Base-by-base conservation (phyloP, 768 basidiomycete species). In the Kwoniella heveanensis region DNA sequence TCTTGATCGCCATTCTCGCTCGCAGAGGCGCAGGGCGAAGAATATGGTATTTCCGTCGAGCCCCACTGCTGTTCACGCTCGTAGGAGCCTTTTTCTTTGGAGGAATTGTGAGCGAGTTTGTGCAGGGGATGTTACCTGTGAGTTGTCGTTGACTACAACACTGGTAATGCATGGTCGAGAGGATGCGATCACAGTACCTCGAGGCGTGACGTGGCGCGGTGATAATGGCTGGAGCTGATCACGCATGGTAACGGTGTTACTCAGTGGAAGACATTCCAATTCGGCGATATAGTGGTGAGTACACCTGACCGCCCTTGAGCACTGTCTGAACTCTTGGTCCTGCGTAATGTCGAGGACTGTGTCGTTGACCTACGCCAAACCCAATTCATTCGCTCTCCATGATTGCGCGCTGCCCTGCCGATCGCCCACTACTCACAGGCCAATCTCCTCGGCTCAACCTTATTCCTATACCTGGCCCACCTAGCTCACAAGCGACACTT, bases 261-360 rank as follows among this genome's bases (percentile, higher is more conserved):
- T n/a, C 52, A 79, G 78, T 79, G 75, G 75, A 79, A 77, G 54
- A 66, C 65, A 24, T 79, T 79, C 55, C 72, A 79, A 53, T 71
- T 67, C 46, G 70, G 75, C 26, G 78, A 79, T 57, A 69, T 79
- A 39, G 36, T 72, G 2, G 76, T 74, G 29, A 47, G 71, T 67
- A 9, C 6, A 9, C 22, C 49, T 22, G 22, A 29, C n/a, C n/a
- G 9, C 27, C 32, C 39, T 37, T 26, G 6, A 44, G 3, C 39
- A 44, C 39, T 10, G 17, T 44, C 19, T n/a, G n/a, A n/a, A n/a
- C n/a, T n/a, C n/a, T n/a, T n/a, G n/a, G n/a, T n/a, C n/a, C n/a
- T n/a, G n/a, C n/a, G n/a, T n/a, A n/a, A n/a, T n/a, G n/a, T n/a
- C n/a, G n/a, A n/a, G n/a, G n/a, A n/a, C n/a, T n/a, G n/a, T n/a